Percentiles rank a stretch among this genome's conserved stretches.
These are phyloP conservation scores for Selaginella tamariscina DNA, from an alignment of 75 land plant genomes.

Conservation along the genomic window DNA sequence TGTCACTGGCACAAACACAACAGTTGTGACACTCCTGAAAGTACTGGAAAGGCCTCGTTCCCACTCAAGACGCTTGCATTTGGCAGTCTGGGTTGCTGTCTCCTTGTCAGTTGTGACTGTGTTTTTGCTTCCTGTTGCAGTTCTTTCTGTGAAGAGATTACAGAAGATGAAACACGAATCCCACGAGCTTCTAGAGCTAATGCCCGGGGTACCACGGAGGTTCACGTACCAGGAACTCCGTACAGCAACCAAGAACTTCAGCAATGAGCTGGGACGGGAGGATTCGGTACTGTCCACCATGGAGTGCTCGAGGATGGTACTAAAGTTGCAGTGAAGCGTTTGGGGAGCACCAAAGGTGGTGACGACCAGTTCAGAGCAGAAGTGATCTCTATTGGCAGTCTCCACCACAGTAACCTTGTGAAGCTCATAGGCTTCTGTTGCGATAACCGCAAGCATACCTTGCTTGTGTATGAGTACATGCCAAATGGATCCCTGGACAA, in stretches of 20 bases:
- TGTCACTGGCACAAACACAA: background rate
- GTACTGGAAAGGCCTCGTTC: background rate
- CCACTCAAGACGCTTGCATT: background rate
- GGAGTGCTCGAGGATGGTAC: background rate
- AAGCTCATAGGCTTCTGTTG: constrained; percentile 1
- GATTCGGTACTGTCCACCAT: background rate
- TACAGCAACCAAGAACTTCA: background rate
- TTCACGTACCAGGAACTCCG: background rate
- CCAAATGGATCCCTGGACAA: constrained; percentile 21
- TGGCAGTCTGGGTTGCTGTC: background rate
- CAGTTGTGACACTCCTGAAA: background rate
- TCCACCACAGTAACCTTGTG: constrained; percentile 3
- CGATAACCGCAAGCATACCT: background rate
- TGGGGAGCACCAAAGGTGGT: background rate
- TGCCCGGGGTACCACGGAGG: background rate
- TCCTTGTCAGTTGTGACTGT: background rate
- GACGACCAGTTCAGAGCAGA: constrained; percentile 5
- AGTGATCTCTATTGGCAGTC: background rate
- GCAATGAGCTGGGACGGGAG: background rate
- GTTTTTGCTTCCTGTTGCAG: background rate
- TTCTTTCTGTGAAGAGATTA: background rate
- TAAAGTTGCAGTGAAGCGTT: constrained; percentile 6
- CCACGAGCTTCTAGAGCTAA: background rate
- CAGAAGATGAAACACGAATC: background rate
- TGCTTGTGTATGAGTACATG: constrained; percentile 15